Conservation (phyloP, 257 asterid species). For the Lycium ferocissimum region DNA sequence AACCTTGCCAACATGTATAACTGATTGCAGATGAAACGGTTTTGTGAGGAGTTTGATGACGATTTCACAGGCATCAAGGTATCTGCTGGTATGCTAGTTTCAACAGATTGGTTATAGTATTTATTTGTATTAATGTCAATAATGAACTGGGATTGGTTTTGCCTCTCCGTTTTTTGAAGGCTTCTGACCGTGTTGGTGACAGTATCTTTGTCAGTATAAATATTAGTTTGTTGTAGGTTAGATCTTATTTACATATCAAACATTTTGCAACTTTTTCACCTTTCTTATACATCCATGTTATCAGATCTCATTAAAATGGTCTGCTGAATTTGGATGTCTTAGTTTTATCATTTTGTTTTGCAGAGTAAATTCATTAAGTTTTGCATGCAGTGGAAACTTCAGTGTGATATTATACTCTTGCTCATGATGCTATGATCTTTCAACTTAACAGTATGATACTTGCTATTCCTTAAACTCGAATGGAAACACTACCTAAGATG, state of each 20-base stretch:
- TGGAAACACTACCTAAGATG: not conserved
- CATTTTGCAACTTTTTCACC: not conserved
- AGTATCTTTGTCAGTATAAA: not conserved
- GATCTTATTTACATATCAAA: not conserved
- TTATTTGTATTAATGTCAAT: slow-evolving; percentile 26
- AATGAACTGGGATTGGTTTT: not conserved
- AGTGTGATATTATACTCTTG: not conserved
- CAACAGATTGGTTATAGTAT: slow-evolving; percentile 6
- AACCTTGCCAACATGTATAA: slow-evolving; percentile 82
- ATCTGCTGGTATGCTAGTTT: slow-evolving; percentile 83
- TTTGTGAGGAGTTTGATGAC: slow-evolving; percentile 72
- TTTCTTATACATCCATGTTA: not conserved
- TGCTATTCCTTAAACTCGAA: not conserved
- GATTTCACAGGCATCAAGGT: slow-evolving; percentile 76
- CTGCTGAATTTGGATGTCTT: not conserved
- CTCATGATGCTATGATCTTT: slow-evolving; percentile 19
- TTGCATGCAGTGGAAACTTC: slow-evolving; percentile 15
- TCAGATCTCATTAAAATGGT: slow-evolving; percentile 19
- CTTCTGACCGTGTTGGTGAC: not conserved
- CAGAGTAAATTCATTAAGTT: slow-evolving; percentile 11
- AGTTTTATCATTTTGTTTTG: not conserved
- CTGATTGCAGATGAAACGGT: slow-evolving; percentile 64
- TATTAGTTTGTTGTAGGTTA: no score
- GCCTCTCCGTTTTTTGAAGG: slow-evolving; percentile 24
- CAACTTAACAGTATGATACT: not conserved